Evolutionary conservation across 768 basidiomycete species (phyloP), one percentile per base, ranked within the genome.

Genomic region (Mycena epipterygia): DNA sequence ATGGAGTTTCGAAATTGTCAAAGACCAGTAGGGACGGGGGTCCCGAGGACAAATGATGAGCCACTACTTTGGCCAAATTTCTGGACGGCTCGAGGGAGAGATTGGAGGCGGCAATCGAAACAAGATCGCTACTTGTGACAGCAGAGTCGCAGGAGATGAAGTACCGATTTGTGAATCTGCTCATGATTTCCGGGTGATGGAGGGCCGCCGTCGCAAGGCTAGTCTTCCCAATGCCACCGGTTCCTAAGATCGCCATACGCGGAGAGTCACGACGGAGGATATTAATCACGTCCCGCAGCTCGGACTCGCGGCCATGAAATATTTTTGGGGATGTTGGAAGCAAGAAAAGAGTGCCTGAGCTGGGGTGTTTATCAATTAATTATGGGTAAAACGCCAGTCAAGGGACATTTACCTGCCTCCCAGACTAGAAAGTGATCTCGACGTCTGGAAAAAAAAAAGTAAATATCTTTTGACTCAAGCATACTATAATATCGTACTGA

Each of bases 141-240:
- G 66, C 56, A 14, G 57, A 67, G 37, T 60, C 66, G 37, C 66
- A 67, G 25, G 66, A 35, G 13, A 67, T 52, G 32, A 67, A 67
- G 39, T 60, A 35, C 14, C 56, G 66, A 12, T 32, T 41, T 9
- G 25, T 46, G 30, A 59, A 67, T 52, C 51, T 67, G n/a, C 11
- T 12, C 5, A n/a, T 48, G 23, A 67, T 49, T 23, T 19, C 13
- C 1, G 23, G 29, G 33, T 66, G 13, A 14, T 66, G 55, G 19
- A 67, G 46, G 6, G 48, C 46, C 2, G 57, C 66, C 14, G 37
- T 23, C 1, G 66, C 66, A 17, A 49, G 44, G n/a, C 42, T 21
- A 17, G 65, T 67, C 55, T 65, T 67, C 46, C n/a, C n/a, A n/a
- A n/a, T n/a, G n/a, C n/a, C n/a, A n/a, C n/a, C n/a, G n/a, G n/a